phyloP scores from a whole-genome alignment of 2,329 filamentous ascomycete genomes.

The Canariomyces notabilis region DNA sequence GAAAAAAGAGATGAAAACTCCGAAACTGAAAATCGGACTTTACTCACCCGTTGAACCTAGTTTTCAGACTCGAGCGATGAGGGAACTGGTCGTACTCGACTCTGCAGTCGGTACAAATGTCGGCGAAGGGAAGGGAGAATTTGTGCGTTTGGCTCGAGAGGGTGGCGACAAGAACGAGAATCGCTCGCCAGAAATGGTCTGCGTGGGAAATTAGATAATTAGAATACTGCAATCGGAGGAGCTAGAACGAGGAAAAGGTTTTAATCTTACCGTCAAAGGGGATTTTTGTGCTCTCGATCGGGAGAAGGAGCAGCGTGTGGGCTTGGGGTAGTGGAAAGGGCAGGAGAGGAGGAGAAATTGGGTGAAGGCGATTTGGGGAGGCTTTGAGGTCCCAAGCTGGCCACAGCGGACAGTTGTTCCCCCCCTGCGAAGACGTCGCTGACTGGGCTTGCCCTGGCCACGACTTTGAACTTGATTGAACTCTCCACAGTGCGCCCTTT shows the following conservation, averaged over 20 bases:
- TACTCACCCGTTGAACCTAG: conserved; percentile 8
- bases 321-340: conserved; percentile 11
- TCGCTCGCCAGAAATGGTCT: conserved; percentile 3
- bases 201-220: conserved; percentile 10
- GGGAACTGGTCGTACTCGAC: neutral
- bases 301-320: conserved; percentile 8
- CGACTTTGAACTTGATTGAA: no score
- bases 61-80: neutral
- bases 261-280: conserved; percentile 17
- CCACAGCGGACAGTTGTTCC: neutral
- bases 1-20: neutral
- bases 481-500: conserved; percentile 13
- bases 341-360: conserved; percentile 14
- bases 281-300: conserved; percentile 13
- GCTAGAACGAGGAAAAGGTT: neutral
- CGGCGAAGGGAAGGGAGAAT: conserved; percentile 7
- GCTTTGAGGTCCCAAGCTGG: conserved; percentile 12
- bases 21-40: no score
- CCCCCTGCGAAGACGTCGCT: neutral
- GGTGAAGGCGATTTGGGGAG: conserved; percentile 13
- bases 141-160: conserved; percentile 10
- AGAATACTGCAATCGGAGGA: neutral
- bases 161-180: conserved; percentile 13
- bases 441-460: conserved; percentile 15
- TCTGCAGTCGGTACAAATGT: neutral